Percentiles rank a stretch among this genome's conserved stretches.
Evolutionary conservation across 2,329 filamentous ascomycete genomes (phyloP).

Genomic region (Calonectria henricotiae): DNA sequence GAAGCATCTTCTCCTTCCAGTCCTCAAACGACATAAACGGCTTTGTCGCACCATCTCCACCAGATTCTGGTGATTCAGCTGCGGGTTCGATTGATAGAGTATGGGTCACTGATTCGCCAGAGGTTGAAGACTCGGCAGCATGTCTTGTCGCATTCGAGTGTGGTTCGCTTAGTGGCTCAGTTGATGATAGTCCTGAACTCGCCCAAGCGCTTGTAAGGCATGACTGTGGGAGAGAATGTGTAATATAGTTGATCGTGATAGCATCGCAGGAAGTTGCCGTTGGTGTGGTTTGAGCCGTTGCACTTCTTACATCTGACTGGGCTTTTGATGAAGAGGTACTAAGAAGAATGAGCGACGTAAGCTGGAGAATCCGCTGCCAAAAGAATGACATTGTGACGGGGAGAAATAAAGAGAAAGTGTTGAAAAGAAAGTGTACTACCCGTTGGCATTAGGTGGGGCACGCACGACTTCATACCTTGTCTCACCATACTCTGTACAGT

Average conservation of each 20-base stretch:
- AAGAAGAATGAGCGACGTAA: no score
- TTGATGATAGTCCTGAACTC: slow-evolving; percentile 49
- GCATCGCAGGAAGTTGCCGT: slow-evolving; percentile 27
- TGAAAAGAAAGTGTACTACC: no score
- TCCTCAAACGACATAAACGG: slow-evolving; percentile 97
- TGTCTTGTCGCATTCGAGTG: slow-evolving; percentile 17
- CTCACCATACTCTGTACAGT: no score
- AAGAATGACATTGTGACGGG: no score
- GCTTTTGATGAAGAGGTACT: no score
- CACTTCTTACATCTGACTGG: no score
- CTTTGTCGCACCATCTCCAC: slow-evolving; percentile 49
- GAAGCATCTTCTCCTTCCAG: slow-evolving; percentile 96
- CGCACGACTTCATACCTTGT: no score
- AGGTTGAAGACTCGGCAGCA: slow-evolving; percentile 33
- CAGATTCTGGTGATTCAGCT: slow-evolving; percentile 38
- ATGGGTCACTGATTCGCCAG: slow-evolving; percentile 27
- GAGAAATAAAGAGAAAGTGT: no score
- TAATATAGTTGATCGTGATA: slow-evolving; percentile 81
- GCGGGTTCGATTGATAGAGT: slow-evolving; percentile 29
- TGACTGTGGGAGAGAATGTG: slow-evolving; percentile 82
- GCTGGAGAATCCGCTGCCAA: no score
- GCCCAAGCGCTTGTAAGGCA: slow-evolving; percentile 79
- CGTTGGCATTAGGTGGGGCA: no score
- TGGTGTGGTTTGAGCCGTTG: no score
- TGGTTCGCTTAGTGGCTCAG: slow-evolving; percentile 28